Base-by-base conservation (phyloP, 257 asterid genomes). In the Nicotiana paniculata region DNA sequence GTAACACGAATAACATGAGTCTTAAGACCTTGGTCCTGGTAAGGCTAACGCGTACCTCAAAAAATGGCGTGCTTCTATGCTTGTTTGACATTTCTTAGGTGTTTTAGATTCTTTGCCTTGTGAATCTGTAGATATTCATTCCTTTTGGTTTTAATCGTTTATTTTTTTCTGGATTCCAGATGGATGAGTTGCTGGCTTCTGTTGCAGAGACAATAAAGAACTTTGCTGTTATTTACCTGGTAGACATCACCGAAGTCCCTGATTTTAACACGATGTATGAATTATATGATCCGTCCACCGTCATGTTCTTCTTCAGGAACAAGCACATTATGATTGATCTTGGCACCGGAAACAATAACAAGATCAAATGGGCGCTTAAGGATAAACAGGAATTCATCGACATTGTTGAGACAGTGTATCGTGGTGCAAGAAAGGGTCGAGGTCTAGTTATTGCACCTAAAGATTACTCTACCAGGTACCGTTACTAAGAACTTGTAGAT, bases 221-320 rank as follows among this genome's bases (percentile, higher is more conserved):
- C 88, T 93, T 94, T 86, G 97, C 97, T 7, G 97, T 94, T 80
- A 91, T 94, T 70, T 93, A 93, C 86, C 88, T 93, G 79, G 98
- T 95, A 65, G 98, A 95, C 75, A 95, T 95, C 81, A 86, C 96
- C 0, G 97, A 93, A 84, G 98, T 95, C 54, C 98, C 97, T 0
- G 99, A 95, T 84, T 95, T 95, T 86, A 95, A 93, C 91, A 92
- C 98, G 6, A 94, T 96, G 99, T 96, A 96, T 6, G 99, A 96
- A 90, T 62, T 96, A 86, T 96, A 94, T 13, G 99, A 96, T 77
- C 98, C 99, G 4, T 95, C 98, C 15, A 95, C 99, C 0, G 77
- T 91, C 67, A 95, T 95, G 99, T 93, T 95, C 90, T 95, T 95
- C 84, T 95, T 95, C 88, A 92, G 98, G 90, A 95, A 95, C 97